phyloP scores from a whole-genome alignment of 345 rosid species.

The Triadica sebifera region DNA sequence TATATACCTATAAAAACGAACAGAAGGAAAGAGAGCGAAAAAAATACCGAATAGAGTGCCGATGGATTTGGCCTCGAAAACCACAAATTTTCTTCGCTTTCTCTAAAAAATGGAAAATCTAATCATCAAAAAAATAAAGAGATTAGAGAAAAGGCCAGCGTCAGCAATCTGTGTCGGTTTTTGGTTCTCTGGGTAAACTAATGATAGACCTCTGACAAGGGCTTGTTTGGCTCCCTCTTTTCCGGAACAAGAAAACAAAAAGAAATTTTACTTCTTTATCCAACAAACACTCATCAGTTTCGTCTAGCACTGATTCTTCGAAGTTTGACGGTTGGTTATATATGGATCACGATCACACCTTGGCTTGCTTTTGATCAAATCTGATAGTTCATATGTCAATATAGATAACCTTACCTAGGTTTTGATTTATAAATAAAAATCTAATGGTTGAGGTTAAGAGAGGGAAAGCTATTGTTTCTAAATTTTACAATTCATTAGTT shows the following conservation, averaged over 20 bases:
- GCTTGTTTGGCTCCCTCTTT: conserved; percentile 65
- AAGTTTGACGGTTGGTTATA: neutral
- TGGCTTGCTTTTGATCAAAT: neutral
- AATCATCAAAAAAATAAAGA: too few species aligned
- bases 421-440: too few species aligned
- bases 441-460: too few species aligned
- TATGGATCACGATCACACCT: neutral
- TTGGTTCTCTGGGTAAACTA: neutral
- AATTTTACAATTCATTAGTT: too few species aligned
- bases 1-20: conserved; percentile 6
- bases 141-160: conserved; percentile 10
- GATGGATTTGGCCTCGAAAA: conserved; percentile 40
- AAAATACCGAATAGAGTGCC: conserved; percentile 39
- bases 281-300: neutral
- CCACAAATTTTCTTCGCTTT: conserved; percentile 15
- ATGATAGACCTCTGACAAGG: conserved; percentile 47
- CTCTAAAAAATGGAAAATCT: too few species aligned
- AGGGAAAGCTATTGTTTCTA: too few species aligned
- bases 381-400: neutral
- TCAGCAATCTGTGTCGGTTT: conserved; percentile 15
- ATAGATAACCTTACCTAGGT: too few species aligned
- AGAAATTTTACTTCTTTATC: neutral
- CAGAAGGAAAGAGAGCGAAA: neutral
- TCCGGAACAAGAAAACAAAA: conserved; percentile 26
- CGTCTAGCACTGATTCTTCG: neutral